phyloP scores from a whole-genome alignment of 176 grass and related monocot genomes.

The Typha latifolia region DNA sequence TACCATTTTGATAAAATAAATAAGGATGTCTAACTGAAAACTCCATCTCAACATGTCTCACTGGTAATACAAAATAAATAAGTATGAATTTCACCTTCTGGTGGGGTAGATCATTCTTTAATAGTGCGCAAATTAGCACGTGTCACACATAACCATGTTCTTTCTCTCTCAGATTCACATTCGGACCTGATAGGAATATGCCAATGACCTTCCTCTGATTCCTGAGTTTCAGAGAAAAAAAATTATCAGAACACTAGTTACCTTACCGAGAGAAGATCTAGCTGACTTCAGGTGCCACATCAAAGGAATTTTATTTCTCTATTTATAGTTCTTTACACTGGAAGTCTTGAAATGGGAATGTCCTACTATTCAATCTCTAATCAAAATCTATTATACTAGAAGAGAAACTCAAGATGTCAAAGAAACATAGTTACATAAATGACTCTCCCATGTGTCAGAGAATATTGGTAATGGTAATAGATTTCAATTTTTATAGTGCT shows the following conservation, averaged over 20 bases:
- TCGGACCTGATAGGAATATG: conserved; percentile 45
- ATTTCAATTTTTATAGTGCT: background rate
- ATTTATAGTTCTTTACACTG: background rate
- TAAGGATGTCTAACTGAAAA: background rate
- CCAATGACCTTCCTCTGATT: conserved; percentile 64
- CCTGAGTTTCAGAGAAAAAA: conserved; percentile 30
- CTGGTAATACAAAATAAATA: background rate
- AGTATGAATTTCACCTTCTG: background rate
- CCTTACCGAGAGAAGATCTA: background rate
- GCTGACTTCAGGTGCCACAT: background rate
- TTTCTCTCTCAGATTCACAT: conserved; percentile 28
- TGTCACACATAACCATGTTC: conserved; percentile 45
- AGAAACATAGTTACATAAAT: background rate
- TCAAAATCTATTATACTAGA: background rate
- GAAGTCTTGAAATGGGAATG: background rate
- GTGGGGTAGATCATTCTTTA: background rate
- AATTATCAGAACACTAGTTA: conserved; percentile 9
- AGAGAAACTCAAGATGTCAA: background rate
- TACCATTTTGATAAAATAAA: background rate
- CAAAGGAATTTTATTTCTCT: background rate
- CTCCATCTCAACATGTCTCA: background rate
- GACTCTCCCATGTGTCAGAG: background rate
- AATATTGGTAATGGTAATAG: background rate
- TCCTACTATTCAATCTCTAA: background rate
- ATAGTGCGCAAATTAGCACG: conserved; percentile 18